Base-by-base conservation (phyloP, 2,329 filamentous ascomycete species). In the Cladosporium austrohemisphaericum region DNA sequence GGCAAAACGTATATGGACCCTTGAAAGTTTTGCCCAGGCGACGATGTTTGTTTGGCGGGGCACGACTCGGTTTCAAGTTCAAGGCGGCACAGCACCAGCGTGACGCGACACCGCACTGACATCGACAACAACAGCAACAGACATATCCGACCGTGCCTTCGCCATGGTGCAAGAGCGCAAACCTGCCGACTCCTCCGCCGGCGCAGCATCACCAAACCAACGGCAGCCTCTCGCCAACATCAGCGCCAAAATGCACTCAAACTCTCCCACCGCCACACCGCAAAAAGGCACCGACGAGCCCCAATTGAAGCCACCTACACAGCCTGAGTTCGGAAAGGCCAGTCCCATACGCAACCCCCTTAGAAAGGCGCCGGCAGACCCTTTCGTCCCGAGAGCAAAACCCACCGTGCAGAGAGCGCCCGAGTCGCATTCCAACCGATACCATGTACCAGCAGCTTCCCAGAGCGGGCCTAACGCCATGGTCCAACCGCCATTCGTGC, bases 301-400 rank as follows among this genome's bases (percentile, higher is more conserved):
- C 5, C 52, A 49, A 13, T 55, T 28, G 48, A 57, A 51, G 31
- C 45, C 45, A 38, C 38, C 46, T 35, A 31, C 47, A 13, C 58
- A 60, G 25, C 71, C 76, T 31, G 73, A 81, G 57, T 84, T 83
- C 59, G 80, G 80, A 44, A 76, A 77, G 57, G 71, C 80, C 2
- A 81, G 78, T 53, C 77, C 79, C 13, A 65, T 83, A 50, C 70
- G 77, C 55, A 71, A 75, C 61, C 68, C 76, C 9, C 47, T 50
- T 16, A 26, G 40, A 22, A 41, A 28, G 22, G 40, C 23, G 9
- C 31, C 60, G 73, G 32, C 62, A 66, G 45, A 63, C 63, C 50
- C 60, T 67, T 54, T 63, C 14, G 23, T 52, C 6, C 48, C 48
- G 7, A 28, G 38, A 8, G 37, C 38, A 2, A 50, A 50, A 23